Conservation (phyloP, 1,284 basidiomycete species). For the Cryptococcus depauperatus region DNA sequence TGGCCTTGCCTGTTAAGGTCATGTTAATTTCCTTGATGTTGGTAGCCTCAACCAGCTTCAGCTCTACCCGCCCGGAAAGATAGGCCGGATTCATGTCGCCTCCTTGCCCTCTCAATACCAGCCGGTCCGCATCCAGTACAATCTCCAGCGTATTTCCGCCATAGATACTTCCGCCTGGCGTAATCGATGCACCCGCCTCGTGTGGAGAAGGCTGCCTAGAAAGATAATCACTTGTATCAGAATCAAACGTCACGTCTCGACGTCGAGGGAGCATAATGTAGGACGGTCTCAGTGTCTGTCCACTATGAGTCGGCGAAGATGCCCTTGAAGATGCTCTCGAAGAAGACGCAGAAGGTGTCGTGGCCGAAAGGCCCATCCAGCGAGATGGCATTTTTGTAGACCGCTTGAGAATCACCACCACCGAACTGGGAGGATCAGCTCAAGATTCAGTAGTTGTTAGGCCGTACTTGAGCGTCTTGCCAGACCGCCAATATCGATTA, state of each 20-base stretch:
- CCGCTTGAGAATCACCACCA: not conserved
- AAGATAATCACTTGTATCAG: constrained; percentile 22
- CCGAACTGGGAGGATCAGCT: not conserved
- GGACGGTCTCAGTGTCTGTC: constrained; percentile 10
- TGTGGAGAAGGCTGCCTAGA: constrained; percentile 2
- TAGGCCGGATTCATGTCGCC: constrained; percentile 69
- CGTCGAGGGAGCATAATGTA: constrained; percentile 7
- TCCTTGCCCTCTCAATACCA: constrained; percentile 69
- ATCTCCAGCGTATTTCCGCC: constrained; percentile 55
- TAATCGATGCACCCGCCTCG: constrained; percentile 12
- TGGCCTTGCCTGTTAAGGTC: constrained; percentile 72
- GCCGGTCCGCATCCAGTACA: constrained; percentile 58
- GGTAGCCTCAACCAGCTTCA: constrained; percentile 69
- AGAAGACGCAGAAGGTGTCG: constrained; percentile 4
- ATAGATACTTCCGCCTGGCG: constrained; percentile 21
- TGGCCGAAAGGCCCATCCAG: constrained; percentile 1
- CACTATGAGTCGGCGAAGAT: constrained; percentile 23
- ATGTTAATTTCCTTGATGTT: constrained; percentile 80
- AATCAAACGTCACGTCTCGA: constrained; percentile 2
- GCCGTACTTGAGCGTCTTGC: too few species aligned
- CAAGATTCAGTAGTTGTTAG: not conserved
- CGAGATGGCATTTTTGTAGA: constrained; percentile 10
- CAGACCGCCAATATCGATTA: too few species aligned
- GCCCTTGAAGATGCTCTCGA: constrained; percentile 18
- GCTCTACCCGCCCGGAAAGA: constrained; percentile 59